Evolutionary conservation across 2,329 filamentous ascomycete genomes (phyloP).

Genomic region (Arthroderma sp.): DNA sequence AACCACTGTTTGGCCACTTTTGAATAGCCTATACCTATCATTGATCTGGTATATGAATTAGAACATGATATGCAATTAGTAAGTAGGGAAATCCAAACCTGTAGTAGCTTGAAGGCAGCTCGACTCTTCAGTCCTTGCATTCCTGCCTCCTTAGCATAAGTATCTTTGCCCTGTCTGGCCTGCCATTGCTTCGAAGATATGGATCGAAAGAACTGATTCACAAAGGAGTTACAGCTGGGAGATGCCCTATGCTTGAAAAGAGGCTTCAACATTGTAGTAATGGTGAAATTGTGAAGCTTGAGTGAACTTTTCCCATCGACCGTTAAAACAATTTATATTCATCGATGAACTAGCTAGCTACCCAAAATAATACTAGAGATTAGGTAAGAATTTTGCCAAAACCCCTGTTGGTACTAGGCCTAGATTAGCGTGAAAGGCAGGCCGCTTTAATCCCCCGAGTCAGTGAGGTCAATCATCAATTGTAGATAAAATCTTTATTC

Average conservation of each 20-base stretch:
- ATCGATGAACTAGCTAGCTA: too few species aligned
- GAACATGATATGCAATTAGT: not conserved
- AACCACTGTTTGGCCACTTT: slow-evolving; percentile 68
- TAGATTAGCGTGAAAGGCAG: too few species aligned
- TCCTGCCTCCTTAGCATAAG: slow-evolving; percentile 60
- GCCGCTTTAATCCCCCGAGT: too few species aligned
- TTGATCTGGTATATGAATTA: slow-evolving; percentile 52
- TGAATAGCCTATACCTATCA: slow-evolving; percentile 67
- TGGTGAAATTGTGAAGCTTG: not conserved
- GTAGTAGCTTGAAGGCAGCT: slow-evolving; percentile 83
- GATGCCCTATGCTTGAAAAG: not conserved
- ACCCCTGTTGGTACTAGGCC: too few species aligned
- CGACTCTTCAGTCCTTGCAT: slow-evolving; percentile 74
- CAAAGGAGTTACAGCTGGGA: not conserved
- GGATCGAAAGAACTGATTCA: not conserved
- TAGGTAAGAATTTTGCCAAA: too few species aligned
- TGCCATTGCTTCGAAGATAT: slow-evolving; percentile 69
- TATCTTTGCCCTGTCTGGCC: slow-evolving; percentile 61
- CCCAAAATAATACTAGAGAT: too few species aligned
- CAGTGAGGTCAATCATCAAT: too few species aligned
- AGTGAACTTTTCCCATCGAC: not conserved
- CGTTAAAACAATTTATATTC: not conserved
- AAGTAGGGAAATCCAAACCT: slow-evolving; percentile 42
- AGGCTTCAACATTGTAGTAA: not conserved
- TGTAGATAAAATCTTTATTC: too few species aligned